phyloP scores from a whole-genome alignment of 164 flowering plant genomes.

The Buxus sempervirens region DNA sequence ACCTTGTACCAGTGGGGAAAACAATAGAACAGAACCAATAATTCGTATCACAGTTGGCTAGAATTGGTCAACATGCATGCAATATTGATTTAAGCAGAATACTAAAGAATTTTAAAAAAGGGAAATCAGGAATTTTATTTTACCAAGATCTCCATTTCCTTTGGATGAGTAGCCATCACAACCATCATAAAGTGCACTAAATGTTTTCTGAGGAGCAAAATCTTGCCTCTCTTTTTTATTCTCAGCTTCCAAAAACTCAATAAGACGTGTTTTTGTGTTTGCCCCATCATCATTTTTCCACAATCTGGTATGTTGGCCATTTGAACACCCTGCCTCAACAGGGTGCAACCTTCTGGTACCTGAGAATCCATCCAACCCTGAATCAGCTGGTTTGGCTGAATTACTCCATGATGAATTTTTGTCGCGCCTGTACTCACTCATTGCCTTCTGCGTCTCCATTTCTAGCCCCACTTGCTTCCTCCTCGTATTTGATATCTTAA shows the following conservation, averaged over 20 bases:
- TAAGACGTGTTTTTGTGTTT: constrained; percentile 14
- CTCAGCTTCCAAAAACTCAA: constrained; percentile 30
- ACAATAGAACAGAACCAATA: not conserved
- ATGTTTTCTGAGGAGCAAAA: constrained; percentile 15
- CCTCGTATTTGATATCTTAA: constrained; percentile 61
- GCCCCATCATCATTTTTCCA: constrained; percentile 13
- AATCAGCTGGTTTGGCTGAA: constrained; percentile 31
- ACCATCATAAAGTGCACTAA: constrained; percentile 2
- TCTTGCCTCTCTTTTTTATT: constrained; percentile 14
- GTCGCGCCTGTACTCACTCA: constrained; percentile 44
- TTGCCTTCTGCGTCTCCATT: constrained; percentile 45
- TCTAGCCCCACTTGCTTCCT: constrained; percentile 70
- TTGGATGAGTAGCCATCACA: constrained; percentile 25
- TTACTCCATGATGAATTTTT: constrained; percentile 49
- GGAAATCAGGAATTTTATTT: constrained; percentile 19
- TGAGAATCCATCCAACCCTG: constrained; percentile 26
- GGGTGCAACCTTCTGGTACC: constrained; percentile 27
- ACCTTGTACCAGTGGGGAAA: not conserved
- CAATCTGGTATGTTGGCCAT: constrained; percentile 23
- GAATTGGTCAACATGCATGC: too few species aligned
- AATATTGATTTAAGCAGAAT: not conserved
- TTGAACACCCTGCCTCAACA: constrained; percentile 22
- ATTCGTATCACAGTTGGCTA: not conserved
- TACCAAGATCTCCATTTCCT: constrained; percentile 40
- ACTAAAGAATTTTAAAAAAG: not conserved